Conservation (phyloP, 805 yeast species). For the Yarrowia sp. region DNA sequence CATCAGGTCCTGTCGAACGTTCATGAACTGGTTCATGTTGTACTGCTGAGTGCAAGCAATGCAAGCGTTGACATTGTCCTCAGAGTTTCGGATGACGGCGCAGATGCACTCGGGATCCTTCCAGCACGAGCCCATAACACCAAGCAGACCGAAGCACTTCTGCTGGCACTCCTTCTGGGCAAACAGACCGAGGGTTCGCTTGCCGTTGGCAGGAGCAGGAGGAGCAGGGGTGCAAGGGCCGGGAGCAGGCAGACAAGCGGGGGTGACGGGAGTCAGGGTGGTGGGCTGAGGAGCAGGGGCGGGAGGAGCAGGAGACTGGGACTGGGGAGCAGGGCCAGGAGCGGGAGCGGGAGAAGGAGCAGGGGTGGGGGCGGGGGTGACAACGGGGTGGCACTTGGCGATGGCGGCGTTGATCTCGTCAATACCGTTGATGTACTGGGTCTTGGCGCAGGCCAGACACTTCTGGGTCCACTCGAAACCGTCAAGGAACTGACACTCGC, state of each 20-base stretch:
- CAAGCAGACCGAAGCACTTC: constrained; percentile 11
- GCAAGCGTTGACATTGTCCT: constrained; percentile 11
- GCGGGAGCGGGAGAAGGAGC: neutral
- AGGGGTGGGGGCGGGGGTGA: neutral
- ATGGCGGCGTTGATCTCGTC: constrained; percentile 26
- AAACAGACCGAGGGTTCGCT: constrained; percentile 16
- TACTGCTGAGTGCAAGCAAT: constrained; percentile 21
- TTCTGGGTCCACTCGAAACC: constrained; percentile 21
- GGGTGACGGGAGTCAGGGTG: constrained; percentile 1
- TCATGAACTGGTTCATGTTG: constrained; percentile 24
- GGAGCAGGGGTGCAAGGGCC: constrained; percentile 23
- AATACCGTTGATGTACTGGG: constrained; percentile 22
- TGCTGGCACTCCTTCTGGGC: constrained; percentile 22
- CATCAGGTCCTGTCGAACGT: constrained; percentile 23
- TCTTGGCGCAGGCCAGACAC: constrained; percentile 23
- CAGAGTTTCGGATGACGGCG: constrained; percentile 15
- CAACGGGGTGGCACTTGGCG: constrained; percentile 25
- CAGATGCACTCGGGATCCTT: constrained; percentile 24
- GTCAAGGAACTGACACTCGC: constrained; percentile 25
- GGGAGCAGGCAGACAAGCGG: constrained; percentile 14
- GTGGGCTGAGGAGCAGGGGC: constrained; percentile 3
- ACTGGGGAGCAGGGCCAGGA: neutral
- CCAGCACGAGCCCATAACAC: constrained; percentile 17
- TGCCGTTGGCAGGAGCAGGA: constrained; percentile 4
- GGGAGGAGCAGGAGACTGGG: neutral